A percentile compares a stretch with the other conserved stretches of the same genome.
These are phyloP conservation scores for Byssothecium circinans DNA, from an alignment of 2,329 filamentous ascomycete species.

Conservation along the genomic window DNA sequence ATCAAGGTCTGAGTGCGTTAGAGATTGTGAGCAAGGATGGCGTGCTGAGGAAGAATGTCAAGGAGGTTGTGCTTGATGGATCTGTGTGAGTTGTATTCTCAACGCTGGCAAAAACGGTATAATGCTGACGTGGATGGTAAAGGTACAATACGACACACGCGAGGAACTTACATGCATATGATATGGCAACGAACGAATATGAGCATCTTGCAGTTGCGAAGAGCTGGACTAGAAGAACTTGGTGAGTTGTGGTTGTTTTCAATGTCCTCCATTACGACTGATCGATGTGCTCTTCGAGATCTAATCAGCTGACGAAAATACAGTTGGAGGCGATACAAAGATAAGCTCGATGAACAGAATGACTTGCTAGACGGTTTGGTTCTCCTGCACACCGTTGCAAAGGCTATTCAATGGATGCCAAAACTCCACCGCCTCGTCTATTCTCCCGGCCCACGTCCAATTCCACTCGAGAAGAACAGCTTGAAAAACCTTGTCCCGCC, in stretches of 20 bases:
- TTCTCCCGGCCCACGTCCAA: constrained; percentile 21
- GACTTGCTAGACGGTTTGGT: constrained; percentile 23
- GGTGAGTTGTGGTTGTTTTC: background rate
- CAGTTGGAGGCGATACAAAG: constrained; percentile 29
- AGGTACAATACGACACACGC: constrained; percentile 21
- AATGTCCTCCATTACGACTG: no score
- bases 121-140: constrained; percentile 4
- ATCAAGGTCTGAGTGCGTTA: constrained; percentile 32
- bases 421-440: constrained; percentile 31
- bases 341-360: constrained; percentile 30
- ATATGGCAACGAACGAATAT: constrained; percentile 2
- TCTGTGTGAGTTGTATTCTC: no score
- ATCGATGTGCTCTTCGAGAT: no score
- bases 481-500: constrained; percentile 24
- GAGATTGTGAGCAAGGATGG: constrained; percentile 28
- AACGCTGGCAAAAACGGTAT: no score
- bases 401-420: constrained; percentile 27
- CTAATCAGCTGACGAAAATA: constrained; percentile 14
- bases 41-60: constrained; percentile 28
- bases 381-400: constrained; percentile 26
- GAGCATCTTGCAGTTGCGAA: constrained; percentile 3
- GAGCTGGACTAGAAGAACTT: no score
- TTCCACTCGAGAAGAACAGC: constrained; percentile 23
- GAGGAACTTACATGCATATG: constrained; percentile 12
- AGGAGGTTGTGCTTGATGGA: constrained; percentile 37